phyloP scores from a whole-genome alignment of 2,329 filamentous ascomycete genomes.

The Alternaria solani region DNA sequence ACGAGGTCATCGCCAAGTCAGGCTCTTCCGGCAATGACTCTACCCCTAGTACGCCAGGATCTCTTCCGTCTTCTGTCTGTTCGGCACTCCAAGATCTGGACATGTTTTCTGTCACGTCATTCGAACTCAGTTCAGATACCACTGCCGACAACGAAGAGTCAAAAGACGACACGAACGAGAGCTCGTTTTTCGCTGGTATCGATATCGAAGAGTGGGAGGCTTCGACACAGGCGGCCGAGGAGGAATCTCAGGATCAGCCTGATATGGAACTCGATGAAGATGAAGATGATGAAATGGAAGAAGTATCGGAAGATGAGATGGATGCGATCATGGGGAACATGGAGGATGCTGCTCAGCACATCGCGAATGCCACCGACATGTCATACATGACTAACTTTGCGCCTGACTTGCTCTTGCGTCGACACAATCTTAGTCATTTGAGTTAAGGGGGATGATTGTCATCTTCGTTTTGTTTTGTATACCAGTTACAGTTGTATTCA shows the following conservation, averaged over 20 bases:
- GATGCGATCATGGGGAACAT: slow-evolving; percentile 24
- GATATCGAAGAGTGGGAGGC: slow-evolving; percentile 24
- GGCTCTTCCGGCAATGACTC: not conserved
- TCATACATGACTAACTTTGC: slow-evolving; percentile 33
- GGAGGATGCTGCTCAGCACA: slow-evolving; percentile 15
- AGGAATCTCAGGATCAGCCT: not conserved
- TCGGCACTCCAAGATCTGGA: slow-evolving; percentile 23
- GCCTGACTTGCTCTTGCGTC: slow-evolving; percentile 23
- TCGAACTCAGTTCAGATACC: slow-evolving; percentile 11
- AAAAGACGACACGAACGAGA: not conserved
- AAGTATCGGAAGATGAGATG: slow-evolving; percentile 19
- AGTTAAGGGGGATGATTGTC: not conserved
- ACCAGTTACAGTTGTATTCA: not conserved
- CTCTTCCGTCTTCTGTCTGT: slow-evolving; percentile 15
- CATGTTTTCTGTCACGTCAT: slow-evolving; percentile 20
- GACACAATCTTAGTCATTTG: slow-evolving; percentile 16
- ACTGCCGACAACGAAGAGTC: not conserved
- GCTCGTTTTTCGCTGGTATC: slow-evolving; percentile 20
- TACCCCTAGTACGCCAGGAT: slow-evolving; percentile 1
- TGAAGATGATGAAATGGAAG: slow-evolving; percentile 25
- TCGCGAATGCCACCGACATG: slow-evolving; percentile 19
- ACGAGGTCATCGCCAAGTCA: slow-evolving; percentile 11
- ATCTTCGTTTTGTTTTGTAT: not conserved
- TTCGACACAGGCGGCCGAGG: not conserved
- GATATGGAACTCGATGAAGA: slow-evolving; percentile 6